A percentile compares a stretch with the other conserved stretches of the same genome.
Conservation (phyloP, 805 yeast species). For the Saturnispora hagleri region DNA sequence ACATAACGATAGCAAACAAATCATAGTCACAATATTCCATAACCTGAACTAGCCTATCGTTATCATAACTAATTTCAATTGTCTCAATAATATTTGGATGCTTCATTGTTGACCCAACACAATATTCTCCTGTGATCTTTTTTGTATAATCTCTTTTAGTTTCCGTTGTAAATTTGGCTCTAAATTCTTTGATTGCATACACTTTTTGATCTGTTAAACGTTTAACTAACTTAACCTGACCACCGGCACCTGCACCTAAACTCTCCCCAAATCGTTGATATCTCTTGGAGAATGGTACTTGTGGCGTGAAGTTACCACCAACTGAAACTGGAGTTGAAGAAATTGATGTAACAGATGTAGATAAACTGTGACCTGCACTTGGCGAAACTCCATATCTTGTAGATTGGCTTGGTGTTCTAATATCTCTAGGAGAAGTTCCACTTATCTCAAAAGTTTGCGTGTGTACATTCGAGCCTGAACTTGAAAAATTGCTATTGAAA, state of each 20-base stretch:
- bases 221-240: conserved; percentile 68
- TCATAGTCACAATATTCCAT: conserved; percentile 95
- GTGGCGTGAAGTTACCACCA: conserved; percentile 34
- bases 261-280: conserved; percentile 79
- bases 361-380: conserved; percentile 6
- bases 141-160: conserved; percentile 79
- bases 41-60: conserved; percentile 72
- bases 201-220: conserved; percentile 57
- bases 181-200: conserved; percentile 89
- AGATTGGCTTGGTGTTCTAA: conserved; percentile 1
- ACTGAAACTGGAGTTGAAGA: conserved; percentile 18
- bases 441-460: background rate
- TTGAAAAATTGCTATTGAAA: background rate
- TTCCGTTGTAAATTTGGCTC: conserved; percentile 67
- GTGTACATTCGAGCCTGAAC: background rate
- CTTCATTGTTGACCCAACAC: conserved; percentile 83
- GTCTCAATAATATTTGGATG: conserved; percentile 90
- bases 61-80: conserved; percentile 82
- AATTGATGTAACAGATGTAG: conserved; percentile 11
- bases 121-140: conserved; percentile 88
- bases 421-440: conserved; percentile 10
- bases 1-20: conserved; percentile 89
- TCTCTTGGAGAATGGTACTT: conserved; percentile 60
- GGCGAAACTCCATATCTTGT: conserved; percentile 10
- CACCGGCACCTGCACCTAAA: conserved; percentile 94